Evolutionary conservation across 2,329 filamentous ascomycete species (phyloP).

Genomic region (Botrytis galanthina): DNA sequence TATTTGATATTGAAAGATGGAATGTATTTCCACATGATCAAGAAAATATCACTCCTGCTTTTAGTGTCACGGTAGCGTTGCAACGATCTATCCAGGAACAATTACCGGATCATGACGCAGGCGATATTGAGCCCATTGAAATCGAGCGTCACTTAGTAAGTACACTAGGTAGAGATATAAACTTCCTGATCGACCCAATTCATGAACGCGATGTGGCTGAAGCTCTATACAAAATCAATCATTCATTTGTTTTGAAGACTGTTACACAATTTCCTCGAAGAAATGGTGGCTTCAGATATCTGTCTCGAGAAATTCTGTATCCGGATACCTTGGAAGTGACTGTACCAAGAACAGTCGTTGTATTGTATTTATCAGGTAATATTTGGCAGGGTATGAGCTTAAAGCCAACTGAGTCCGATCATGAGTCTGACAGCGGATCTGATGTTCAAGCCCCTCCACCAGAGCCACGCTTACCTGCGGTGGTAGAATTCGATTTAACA

Average conservation of each 20-base stretch:
- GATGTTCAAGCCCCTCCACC: background rate
- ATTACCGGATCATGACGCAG: background rate
- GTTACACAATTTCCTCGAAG: background rate
- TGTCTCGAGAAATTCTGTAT: background rate
- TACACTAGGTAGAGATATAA: background rate
- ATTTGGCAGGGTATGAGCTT: background rate
- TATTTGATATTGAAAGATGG: background rate
- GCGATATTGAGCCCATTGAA: fast-evolving
- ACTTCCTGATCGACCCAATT: background rate
- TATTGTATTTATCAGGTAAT: background rate
- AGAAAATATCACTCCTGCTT: background rate
- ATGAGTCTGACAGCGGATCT: background rate
- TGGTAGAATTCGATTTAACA: background rate
- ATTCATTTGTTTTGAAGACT: constrained; percentile 6
- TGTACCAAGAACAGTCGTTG: background rate
- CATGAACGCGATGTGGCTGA: constrained; percentile 5
- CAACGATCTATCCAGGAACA: background rate
- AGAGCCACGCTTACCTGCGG: background rate
- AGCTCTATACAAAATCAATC: background rate
- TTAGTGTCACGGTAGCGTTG: background rate
- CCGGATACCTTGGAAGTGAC: background rate
- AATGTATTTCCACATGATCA: background rate
- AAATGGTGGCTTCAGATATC: background rate
- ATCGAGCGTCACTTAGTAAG: fast-evolving
- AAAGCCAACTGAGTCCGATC: background rate